Conservation (phyloP, 202 grass and related monocot species). For the Dendrocalamus latiflorus region DNA sequence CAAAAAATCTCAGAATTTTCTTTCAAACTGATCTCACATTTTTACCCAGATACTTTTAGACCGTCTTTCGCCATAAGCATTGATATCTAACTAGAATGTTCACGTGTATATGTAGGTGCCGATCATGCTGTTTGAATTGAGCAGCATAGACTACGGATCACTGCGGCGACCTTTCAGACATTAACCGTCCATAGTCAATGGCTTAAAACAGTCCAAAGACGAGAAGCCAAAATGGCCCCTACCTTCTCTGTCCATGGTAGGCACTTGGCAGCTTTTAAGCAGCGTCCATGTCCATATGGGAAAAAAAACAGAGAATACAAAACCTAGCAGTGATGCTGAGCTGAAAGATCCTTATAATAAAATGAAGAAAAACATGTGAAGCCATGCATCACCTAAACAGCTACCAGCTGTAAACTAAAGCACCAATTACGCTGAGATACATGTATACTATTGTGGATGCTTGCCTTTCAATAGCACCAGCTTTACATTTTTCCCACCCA, state of each 20-base stretch:
- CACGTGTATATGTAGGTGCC: not conserved
- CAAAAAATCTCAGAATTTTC: not conserved
- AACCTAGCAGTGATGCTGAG: not conserved
- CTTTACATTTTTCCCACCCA: not conserved
- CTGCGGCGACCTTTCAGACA: too few relatives aligned
- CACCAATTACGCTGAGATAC: not conserved
- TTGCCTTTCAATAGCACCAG: conserved; percentile 22
- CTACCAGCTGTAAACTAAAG: not conserved
- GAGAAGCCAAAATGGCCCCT: conserved; percentile 23
- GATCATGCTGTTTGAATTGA: not conserved
- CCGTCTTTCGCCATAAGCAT: not conserved
- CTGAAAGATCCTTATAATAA: conserved; percentile 6
- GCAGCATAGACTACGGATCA: not conserved
- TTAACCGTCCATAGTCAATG: conserved; percentile 10
- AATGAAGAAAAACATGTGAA: not conserved
- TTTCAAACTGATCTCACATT: not conserved
- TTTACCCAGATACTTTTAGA: not conserved
- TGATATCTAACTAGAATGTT: not conserved
- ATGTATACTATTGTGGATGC: not conserved
- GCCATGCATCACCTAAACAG: conserved; percentile 21
- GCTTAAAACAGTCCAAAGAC: conserved; percentile 18
- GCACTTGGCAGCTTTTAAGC: conserved; percentile 31
- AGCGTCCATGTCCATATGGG: conserved; percentile 15
- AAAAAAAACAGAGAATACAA: not conserved
- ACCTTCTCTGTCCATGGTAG: not conserved